Conservation (phyloP, 2,329 filamentous ascomycete species). For the Colletotrichum acutatum region DNA sequence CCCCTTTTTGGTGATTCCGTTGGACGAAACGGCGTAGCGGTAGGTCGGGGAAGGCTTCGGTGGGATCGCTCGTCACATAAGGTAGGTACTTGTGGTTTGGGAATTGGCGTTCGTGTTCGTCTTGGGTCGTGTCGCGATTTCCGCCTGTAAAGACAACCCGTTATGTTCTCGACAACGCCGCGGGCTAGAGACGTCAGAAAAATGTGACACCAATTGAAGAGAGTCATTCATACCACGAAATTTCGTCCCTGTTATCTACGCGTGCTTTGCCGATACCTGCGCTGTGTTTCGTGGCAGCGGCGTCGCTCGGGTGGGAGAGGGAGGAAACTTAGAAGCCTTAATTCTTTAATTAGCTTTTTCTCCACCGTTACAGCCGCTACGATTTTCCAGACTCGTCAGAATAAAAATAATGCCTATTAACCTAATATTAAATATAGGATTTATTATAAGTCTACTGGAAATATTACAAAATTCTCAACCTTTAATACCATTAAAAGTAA, state of each 20-base stretch:
- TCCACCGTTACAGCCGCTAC: no score
- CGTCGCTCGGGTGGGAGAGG: neutral
- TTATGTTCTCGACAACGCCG: neutral
- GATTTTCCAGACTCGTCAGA: neutral
- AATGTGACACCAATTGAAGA: neutral
- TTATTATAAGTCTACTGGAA: no score
- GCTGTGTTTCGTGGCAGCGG: neutral
- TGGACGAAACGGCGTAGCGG: neutral
- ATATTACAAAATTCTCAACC: no score
- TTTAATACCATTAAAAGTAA: no score
- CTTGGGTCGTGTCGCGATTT: conserved; percentile 3
- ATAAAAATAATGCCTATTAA: no score
- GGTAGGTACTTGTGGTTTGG: neutral
- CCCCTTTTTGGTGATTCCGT: no score
- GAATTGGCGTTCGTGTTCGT: neutral
- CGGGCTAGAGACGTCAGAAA: neutral
- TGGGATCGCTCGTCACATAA: neutral
- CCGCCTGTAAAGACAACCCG: neutral
- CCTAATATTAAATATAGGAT: no score
- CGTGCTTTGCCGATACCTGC: neutral
- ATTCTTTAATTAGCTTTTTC: neutral
- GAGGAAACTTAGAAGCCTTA: neutral
- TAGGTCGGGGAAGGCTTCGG: neutral
- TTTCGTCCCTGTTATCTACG: neutral
- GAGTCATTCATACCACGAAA: neutral